phyloP scores from a whole-genome alignment of 768 basidiomycete species.

The Mycena floridula region DNA sequence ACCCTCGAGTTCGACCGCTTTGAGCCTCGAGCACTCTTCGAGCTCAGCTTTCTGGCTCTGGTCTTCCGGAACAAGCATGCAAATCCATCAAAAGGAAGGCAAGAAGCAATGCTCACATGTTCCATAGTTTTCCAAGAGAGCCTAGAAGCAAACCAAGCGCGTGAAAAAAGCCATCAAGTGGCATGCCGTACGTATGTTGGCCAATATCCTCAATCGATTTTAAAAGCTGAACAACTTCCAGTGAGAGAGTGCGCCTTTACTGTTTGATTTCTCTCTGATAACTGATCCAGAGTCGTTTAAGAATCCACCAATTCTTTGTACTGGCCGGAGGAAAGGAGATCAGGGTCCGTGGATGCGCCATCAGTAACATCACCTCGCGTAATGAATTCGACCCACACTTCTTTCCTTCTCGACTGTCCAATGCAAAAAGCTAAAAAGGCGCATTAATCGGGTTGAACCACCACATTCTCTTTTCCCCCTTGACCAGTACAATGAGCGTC shows the following conservation, averaged over 20 bases:
- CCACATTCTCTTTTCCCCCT: too few relatives aligned
- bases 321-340: constrained; percentile 91
- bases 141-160: constrained; percentile 90
- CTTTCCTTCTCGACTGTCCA: too few relatives aligned
- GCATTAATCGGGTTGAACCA: too few relatives aligned
- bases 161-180: constrained; percentile 70
- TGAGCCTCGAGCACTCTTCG: too few relatives aligned
- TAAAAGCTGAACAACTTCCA: constrained; percentile 79
- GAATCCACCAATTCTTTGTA: constrained; percentile 94
- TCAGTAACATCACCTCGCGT: constrained; percentile 91
- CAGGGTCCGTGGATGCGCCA: constrained; percentile 86
- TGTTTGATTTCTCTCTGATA: too few relatives aligned
- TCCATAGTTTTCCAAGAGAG: constrained; percentile 83
- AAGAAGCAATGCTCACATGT: too few relatives aligned
- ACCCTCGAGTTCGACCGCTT: too few relatives aligned
- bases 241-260: constrained; percentile 73
- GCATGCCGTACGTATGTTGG: constrained; percentile 57
- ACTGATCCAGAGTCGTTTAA: constrained; percentile 91
- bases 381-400: constrained; percentile 91
- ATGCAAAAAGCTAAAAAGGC: too few relatives aligned
- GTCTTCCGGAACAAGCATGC: too few relatives aligned
- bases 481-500: too few relatives aligned
- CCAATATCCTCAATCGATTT: constrained; percentile 65
- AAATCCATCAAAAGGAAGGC: too few relatives aligned
- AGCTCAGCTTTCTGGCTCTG: too few relatives aligned